These are phyloP conservation scores for Lactarius trivialis DNA, from an alignment of 768 basidiomycete species.

Conservation along the genomic window DNA sequence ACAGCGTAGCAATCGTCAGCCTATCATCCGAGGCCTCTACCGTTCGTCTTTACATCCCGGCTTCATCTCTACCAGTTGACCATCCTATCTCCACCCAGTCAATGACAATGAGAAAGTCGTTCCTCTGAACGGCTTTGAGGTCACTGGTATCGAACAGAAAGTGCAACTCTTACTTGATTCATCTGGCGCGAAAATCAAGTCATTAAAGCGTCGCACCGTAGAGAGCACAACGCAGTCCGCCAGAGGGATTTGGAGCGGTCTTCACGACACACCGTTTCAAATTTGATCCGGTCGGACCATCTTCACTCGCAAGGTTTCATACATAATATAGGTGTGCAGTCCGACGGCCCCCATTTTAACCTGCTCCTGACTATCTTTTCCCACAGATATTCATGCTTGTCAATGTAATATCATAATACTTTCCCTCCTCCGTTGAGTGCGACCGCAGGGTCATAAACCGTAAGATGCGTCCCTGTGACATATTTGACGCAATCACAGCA, in stretches of 20 bases:
- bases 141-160: constrained; percentile 68
- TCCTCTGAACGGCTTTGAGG: constrained; percentile 67
- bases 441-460: neutral
- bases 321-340: constrained; percentile 5
- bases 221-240: constrained; percentile 75
- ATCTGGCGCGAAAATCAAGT: constrained; percentile 79
- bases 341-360: neutral
- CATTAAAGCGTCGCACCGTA: constrained; percentile 65
- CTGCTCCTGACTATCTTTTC: neutral
- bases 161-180: constrained; percentile 79
- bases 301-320: constrained; percentile 5
- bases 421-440: neutral
- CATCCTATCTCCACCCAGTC: constrained; percentile 39
- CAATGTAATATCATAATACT: neutral
- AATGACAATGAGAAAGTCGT: constrained; percentile 88
- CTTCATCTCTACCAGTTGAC: neutral
- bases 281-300: constrained; percentile 30
- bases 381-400: neutral
- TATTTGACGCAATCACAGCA: constrained; percentile 20
- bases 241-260: constrained; percentile 85
- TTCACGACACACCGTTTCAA: constrained; percentile 66
- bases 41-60: constrained; percentile 38
- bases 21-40: constrained; percentile 80
- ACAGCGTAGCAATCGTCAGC: constrained; percentile 67
- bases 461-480: constrained; percentile 13